These are phyloP conservation scores for Apiospora kogelbergensis DNA, from an alignment of 2,329 filamentous ascomycete species.

Conservation along the genomic window DNA sequence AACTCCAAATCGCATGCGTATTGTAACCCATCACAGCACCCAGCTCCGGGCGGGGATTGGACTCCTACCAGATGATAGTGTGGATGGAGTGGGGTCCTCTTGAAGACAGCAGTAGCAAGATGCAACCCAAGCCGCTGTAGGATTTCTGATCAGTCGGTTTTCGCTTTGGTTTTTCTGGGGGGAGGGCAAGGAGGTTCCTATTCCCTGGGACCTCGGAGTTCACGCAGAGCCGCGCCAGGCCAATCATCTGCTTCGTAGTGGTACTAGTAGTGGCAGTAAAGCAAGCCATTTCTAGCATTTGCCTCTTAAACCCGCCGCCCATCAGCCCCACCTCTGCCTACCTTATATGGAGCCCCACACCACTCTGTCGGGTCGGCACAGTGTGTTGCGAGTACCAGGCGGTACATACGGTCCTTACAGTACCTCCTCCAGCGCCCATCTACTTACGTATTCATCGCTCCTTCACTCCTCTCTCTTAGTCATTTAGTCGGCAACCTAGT, in stretches of 20 bases:
- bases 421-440: no score
- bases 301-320: background rate
- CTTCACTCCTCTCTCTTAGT: no score
- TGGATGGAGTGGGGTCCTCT: background rate
- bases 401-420: background rate
- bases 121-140: background rate
- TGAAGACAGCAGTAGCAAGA: background rate
- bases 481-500: background rate
- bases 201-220: background rate
- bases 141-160: background rate
- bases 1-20: background rate
- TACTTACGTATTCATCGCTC: background rate
- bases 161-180: background rate
- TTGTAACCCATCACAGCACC: background rate
- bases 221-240: background rate
- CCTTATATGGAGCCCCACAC: background rate
- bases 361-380: slow-evolving; percentile 1
- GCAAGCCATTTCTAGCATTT: background rate
- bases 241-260: no score
- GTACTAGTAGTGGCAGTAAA: no score
- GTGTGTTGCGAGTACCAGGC: background rate
- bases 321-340: background rate
- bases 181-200: background rate
- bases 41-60: background rate
- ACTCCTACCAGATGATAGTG: background rate